A percentile compares a stretch with the other conserved stretches of the same genome.
Evolutionary conservation across 495 filamentous ascomycete genomes (phyloP).

Genomic region (Aspergillus ellipticus): DNA sequence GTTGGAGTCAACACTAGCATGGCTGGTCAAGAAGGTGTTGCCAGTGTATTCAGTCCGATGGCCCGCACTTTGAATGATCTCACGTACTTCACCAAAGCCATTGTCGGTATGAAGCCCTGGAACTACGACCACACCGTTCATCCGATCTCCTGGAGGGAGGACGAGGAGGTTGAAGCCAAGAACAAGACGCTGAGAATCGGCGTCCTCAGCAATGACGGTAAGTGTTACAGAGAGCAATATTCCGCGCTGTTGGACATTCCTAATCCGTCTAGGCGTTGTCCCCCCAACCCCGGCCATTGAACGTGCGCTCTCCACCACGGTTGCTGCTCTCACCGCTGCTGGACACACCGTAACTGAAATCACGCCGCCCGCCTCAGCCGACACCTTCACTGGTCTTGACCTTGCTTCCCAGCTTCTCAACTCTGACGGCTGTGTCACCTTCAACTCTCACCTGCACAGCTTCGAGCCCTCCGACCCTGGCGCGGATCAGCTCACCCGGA

Average conservation of each 20-base stretch:
- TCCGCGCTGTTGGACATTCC: neutral
- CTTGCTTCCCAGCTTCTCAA: slow-evolving; percentile 85
- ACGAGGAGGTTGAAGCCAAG: slow-evolving; percentile 54
- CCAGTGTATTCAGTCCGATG: slow-evolving; percentile 92
- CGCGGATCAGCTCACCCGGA: slow-evolving; percentile 64
- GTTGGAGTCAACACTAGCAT: slow-evolving; percentile 81
- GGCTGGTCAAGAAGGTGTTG: slow-evolving; percentile 90
- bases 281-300: slow-evolving; percentile 81
- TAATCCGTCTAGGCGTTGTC: slow-evolving; percentile 57
- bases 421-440: slow-evolving; percentile 81
- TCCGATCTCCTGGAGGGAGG: slow-evolving; percentile 73
- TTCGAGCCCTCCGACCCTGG: slow-evolving; percentile 82
- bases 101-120: slow-evolving; percentile 88
- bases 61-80: slow-evolving; percentile 81
- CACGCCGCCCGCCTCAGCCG: slow-evolving; percentile 53
- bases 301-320: slow-evolving; percentile 69
- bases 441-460: slow-evolving; percentile 67
- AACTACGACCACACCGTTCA: slow-evolving; percentile 83
- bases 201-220: slow-evolving; percentile 73
- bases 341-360: slow-evolving; percentile 80
- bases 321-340: slow-evolving; percentile 59
- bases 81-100: slow-evolving; percentile 73
- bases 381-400: slow-evolving; percentile 67
- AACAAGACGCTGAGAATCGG: slow-evolving; percentile 67
- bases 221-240: slow-evolving; percentile 1